Evolutionary conservation across 2,329 filamentous ascomycete species (phyloP).

Genomic region (Colletotrichum endophyticum): DNA sequence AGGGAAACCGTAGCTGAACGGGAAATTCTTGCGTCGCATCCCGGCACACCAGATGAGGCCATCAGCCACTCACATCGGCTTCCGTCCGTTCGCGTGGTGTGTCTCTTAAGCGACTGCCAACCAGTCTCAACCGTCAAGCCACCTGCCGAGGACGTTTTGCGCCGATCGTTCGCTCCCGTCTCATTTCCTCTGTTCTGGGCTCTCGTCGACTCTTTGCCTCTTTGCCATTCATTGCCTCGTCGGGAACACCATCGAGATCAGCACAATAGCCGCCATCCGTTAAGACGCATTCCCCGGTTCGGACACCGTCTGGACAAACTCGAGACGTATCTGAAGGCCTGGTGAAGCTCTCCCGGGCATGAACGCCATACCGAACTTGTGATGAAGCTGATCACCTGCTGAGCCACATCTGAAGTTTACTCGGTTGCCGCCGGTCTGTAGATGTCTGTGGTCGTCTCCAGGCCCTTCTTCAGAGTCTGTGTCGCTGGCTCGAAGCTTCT

Average conservation of each 20-base stretch:
- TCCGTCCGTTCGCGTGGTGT: neutral
- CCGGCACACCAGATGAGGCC: neutral
- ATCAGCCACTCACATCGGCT: conserved; percentile 10
- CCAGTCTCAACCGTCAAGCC: conserved; percentile 1
- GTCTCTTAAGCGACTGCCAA: neutral
- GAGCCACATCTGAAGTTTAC: neutral
- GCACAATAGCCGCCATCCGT: neutral
- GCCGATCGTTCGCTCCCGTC: conserved; percentile 8
- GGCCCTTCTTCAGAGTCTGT: neutral
- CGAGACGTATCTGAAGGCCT: conserved; percentile 7
- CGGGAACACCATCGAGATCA: conserved; percentile 12
- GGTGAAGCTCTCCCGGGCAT: conserved; percentile 11
- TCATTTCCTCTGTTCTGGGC: conserved; percentile 9
- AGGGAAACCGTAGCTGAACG: neutral
- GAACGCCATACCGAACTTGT: conserved; percentile 1
- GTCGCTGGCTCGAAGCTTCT: neutral
- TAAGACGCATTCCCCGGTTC: neutral
- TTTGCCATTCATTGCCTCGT: conserved; percentile 1
- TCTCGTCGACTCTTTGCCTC: neutral
- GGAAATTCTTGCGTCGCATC: conserved; percentile 2
- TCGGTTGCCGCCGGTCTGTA: neutral
- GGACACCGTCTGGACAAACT: neutral
- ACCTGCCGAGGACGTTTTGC: neutral
- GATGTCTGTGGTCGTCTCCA: neutral
- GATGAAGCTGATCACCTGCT: neutral